A percentile compares a stretch with the other conserved stretches of the same genome.
Evolutionary conservation across 805 yeast genomes (phyloP).

Genomic region (Yueomyces sp.): DNA sequence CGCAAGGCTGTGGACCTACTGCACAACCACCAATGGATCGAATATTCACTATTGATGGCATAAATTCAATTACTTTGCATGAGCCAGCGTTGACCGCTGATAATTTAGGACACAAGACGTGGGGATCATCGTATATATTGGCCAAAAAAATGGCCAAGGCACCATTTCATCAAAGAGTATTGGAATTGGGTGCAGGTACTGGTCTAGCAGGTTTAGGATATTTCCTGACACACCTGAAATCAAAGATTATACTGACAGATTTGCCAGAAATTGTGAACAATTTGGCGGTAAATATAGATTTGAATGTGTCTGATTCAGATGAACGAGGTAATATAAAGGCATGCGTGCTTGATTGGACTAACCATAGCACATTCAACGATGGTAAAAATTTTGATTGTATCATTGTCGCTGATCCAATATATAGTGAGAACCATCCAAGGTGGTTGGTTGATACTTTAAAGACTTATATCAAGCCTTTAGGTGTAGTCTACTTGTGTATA

Average conservation of each 20-base stretch:
- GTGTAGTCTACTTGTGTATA: conserved; percentile 40
- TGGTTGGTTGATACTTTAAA: conserved; percentile 53
- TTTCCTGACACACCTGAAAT: conserved; percentile 20
- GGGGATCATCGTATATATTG: conserved; percentile 83
- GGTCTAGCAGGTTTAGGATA: conserved; percentile 73
- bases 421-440: conserved; percentile 68
- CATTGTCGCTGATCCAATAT: conserved; percentile 78
- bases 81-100: conserved; percentile 87
- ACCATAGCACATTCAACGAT: conserved; percentile 33
- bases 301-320: conserved; percentile 28
- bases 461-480: conserved; percentile 32
- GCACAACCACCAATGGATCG: conserved; percentile 66
- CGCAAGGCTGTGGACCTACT: conserved; percentile 75
- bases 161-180: conserved; percentile 13
- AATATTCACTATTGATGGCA: conserved; percentile 34
- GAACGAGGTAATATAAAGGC: conserved; percentile 21
- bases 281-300: conserved; percentile 39
- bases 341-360: conserved; percentile 65
- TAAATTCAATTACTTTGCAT: conserved; percentile 26
- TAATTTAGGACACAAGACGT: conserved; percentile 80
- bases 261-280: conserved; percentile 66
- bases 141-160: conserved; percentile 36
- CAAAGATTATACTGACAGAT: conserved; percentile 53
- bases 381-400: conserved; percentile 39
- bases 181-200: conserved; percentile 93